These are phyloP conservation scores for Akebia trifoliata DNA, from an alignment of 164 flowering plant species.

Conservation along the genomic window DNA sequence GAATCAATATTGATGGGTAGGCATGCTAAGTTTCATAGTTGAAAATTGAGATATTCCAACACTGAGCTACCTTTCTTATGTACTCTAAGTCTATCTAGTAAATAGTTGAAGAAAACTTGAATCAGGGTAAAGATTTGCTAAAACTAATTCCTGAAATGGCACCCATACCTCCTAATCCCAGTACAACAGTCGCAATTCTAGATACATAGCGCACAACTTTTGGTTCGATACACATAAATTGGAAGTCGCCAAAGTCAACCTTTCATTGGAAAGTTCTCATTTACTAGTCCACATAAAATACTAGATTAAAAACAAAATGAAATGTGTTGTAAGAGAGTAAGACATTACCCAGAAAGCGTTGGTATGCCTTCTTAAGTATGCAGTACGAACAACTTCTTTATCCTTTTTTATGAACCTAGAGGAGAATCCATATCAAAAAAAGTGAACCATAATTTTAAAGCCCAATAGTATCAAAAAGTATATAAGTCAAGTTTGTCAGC, in stretches of 20 bases:
- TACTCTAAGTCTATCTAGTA: no score
- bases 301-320: neutral
- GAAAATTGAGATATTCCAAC: no score
- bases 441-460: no score
- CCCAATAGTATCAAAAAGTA: no score
- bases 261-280: slow-evolving; percentile 21
- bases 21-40: no score
- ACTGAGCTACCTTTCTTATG: no score
- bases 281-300: slow-evolving; percentile 1
- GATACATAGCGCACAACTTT: slow-evolving; percentile 73
- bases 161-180: slow-evolving; percentile 81
- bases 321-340: neutral
- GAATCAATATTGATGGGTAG: no score
- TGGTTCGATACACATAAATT: slow-evolving; percentile 77
- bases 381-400: slow-evolving; percentile 39
- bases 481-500: no score
- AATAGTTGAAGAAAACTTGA: no score
- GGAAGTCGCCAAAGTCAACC: slow-evolving; percentile 92
- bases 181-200: slow-evolving; percentile 76
- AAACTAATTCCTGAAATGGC: neutral
- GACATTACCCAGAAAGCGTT: slow-evolving; percentile 71
- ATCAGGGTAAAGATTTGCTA: neutral
- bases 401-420: slow-evolving; percentile 58
- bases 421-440: neutral
- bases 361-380: slow-evolving; percentile 76